Evolutionary conservation across 2,329 filamentous ascomycete species (phyloP).

Genomic region (Colletotrichum sp.): DNA sequence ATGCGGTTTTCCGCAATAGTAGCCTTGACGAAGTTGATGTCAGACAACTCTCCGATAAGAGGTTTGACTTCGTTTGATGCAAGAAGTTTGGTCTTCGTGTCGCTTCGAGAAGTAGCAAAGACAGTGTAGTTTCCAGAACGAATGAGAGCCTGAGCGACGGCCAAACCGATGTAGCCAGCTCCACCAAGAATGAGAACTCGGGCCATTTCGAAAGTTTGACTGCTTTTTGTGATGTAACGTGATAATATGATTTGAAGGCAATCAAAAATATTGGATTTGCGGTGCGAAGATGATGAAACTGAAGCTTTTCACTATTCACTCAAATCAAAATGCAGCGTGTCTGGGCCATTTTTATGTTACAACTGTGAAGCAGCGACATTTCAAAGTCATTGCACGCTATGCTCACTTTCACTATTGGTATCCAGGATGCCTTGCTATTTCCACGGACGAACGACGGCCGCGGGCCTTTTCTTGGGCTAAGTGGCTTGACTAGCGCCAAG

Average conservation of each 20-base stretch:
- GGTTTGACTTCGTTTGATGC: not conserved
- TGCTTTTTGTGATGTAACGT: not conserved
- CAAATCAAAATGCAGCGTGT: not conserved
- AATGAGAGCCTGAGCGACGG: not conserved
- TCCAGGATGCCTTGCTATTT: not conserved
- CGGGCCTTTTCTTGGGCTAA: not conserved
- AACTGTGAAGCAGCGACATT: not conserved
- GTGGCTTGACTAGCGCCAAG: not conserved
- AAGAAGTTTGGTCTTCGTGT: not conserved
- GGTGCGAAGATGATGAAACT: not conserved
- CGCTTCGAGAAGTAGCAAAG: not conserved
- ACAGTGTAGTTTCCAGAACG: not conserved
- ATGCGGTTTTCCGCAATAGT: not conserved
- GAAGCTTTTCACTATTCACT: not conserved
- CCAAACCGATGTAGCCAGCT: not conserved
- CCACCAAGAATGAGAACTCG: not conserved
- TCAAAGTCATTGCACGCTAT: fast-evolving
- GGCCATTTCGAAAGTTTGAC: not conserved
- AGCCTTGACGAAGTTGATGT: not conserved
- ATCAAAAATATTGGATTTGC: not conserved
- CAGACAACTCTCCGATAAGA: not conserved
- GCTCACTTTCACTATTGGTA: fast-evolving
- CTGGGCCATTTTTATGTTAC: not conserved
- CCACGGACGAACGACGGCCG: not conserved
- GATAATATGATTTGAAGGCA: not conserved